phyloP scores from a whole-genome alignment of 1,284 basidiomycete species.

The Tetrapyrgos nigripes region DNA sequence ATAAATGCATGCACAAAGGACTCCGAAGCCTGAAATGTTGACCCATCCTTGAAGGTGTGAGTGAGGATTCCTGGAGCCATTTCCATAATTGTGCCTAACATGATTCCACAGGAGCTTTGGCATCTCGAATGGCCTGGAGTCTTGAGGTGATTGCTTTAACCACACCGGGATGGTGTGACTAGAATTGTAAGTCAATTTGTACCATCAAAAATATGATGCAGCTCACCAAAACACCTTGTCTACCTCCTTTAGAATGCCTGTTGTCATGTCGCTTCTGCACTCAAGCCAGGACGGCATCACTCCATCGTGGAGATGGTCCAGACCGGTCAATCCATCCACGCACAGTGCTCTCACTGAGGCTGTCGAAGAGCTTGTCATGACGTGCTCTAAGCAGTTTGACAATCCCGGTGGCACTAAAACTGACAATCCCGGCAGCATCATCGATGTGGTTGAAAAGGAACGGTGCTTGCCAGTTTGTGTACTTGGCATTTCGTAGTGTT shows the following conservation, averaged over 20 bases:
- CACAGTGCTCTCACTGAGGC: background rate
- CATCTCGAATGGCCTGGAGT: background rate
- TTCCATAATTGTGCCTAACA: background rate
- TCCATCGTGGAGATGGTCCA: background rate
- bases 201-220: background rate
- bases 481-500: background rate
- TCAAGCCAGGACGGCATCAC: background rate
- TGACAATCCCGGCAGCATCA: background rate
- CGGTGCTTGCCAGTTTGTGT: constrained; percentile 5
- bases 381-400: background rate
- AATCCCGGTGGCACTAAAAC: constrained; percentile 1
- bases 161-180: background rate
- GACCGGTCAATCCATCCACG: constrained; percentile 7
- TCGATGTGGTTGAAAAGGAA: background rate
- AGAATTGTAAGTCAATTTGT: background rate
- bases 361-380: background rate
- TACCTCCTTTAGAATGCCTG: background rate
- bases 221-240: constrained; percentile 1
- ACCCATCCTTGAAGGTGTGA: background rate
- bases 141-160: background rate
- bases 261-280: background rate
- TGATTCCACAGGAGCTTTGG: background rate
- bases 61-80: background rate
- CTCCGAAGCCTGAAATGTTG: background rate
- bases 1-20: constrained; percentile 8